These are phyloP conservation scores for Exophiala spinifera DNA, from an alignment of 2,329 filamentous ascomycete species.

Conservation along the genomic window DNA sequence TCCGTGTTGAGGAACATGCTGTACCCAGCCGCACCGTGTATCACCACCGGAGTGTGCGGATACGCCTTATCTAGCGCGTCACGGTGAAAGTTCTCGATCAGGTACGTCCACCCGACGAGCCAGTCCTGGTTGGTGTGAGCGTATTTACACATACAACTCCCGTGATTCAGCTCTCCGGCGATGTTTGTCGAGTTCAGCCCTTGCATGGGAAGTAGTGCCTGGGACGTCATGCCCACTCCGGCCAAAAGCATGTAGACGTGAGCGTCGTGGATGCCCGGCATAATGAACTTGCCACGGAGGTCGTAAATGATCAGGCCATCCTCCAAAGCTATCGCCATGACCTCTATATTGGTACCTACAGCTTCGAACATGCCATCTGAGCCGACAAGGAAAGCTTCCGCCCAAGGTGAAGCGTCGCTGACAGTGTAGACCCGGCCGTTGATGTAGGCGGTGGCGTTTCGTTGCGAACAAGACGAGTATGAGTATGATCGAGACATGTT, in stretches of 20 bases:
- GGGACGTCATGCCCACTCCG: slow-evolving; percentile 29
- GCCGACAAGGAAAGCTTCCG: slow-evolving; percentile 34
- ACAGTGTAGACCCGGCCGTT: slow-evolving; percentile 34
- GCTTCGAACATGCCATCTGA: slow-evolving; percentile 28
- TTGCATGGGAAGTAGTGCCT: slow-evolving; percentile 29
- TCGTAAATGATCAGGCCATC: slow-evolving; percentile 28
- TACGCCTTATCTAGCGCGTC: slow-evolving; percentile 30
- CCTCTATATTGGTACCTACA: slow-evolving; percentile 29
- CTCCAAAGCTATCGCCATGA: slow-evolving; percentile 22
- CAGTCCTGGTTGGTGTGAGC: slow-evolving; percentile 22
- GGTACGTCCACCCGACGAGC: slow-evolving; percentile 27
- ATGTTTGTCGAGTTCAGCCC: slow-evolving; percentile 26
- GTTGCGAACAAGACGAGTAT: not conserved
- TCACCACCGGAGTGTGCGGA: slow-evolving; percentile 32
- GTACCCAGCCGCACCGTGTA: slow-evolving; percentile 32
- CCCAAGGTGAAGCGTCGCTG: slow-evolving; percentile 20
- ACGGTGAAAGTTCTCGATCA: slow-evolving; percentile 25
- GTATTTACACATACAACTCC: slow-evolving; percentile 3
- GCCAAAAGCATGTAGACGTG: slow-evolving; percentile 35
- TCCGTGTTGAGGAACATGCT: slow-evolving; percentile 31
- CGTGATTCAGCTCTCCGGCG: slow-evolving; percentile 1
- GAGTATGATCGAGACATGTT: too few species aligned
- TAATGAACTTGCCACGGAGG: slow-evolving; percentile 31
- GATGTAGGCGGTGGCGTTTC: slow-evolving; percentile 14
- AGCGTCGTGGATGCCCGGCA: slow-evolving; percentile 39